Evolutionary conservation across 305 asterid species (phyloP).

Genomic region (Ilex paraguariensis): DNA sequence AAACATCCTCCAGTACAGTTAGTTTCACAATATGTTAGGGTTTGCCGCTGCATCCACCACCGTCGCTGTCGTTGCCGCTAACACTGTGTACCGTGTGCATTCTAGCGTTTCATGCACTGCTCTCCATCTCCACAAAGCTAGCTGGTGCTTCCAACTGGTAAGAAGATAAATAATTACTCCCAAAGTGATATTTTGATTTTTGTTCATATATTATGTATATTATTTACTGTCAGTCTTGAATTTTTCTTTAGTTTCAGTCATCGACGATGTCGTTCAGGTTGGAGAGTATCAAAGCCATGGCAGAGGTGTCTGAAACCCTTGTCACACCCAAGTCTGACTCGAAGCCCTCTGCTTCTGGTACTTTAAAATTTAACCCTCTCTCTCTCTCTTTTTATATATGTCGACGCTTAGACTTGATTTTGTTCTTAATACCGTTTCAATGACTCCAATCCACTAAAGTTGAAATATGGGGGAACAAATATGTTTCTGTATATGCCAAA

Average conservation of each 20-base stretch:
- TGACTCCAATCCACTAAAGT: no score
- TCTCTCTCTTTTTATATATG: not conserved
- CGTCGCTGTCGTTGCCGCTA: conserved; percentile 25
- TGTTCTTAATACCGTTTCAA: no score
- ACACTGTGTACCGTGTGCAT: conserved; percentile 18
- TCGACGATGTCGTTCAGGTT: conserved; percentile 21
- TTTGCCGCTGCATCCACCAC: conserved; percentile 22
- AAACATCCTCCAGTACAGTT: no score
- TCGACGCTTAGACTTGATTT: not conserved
- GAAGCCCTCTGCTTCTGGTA: conserved; percentile 41
- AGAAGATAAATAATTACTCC: conserved; percentile 6
- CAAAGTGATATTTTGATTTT: not conserved
- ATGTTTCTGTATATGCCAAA: no score
- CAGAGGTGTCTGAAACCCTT: conserved; percentile 31
- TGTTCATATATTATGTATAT: not conserved
- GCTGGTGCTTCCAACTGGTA: not conserved
- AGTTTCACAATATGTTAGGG: conserved; percentile 24
- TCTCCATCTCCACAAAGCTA: conserved; percentile 16
- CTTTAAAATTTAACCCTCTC: not conserved
- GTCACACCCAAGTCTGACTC: conserved; percentile 34
- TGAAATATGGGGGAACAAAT: no score
- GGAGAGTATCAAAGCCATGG: conserved; percentile 57
- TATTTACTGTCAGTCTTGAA: no score
- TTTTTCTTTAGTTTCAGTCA: conserved; percentile 18
- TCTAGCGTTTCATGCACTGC: conserved; percentile 16